A percentile compares a stretch with the other conserved stretches of the same genome.
phyloP scores from a whole-genome alignment of 2,329 filamentous ascomycete species.

The Dactylonectria macrodidyma region DNA sequence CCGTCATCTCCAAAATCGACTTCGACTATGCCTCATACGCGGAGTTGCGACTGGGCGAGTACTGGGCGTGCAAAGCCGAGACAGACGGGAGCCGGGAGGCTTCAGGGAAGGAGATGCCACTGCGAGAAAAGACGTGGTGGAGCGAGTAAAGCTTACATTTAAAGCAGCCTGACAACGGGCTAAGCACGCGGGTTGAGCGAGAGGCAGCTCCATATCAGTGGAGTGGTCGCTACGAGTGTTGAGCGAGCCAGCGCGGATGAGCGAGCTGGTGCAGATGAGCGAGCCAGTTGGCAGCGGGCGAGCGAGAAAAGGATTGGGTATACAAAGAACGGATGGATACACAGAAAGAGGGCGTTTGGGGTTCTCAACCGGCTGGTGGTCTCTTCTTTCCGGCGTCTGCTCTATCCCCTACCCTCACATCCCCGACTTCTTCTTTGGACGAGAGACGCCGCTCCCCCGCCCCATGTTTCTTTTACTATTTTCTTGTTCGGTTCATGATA shows the following conservation, averaged over 20 bases:
- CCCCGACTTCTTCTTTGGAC: conserved; percentile 9
- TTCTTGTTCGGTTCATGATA: conserved; percentile 36
- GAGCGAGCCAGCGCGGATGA: conserved; percentile 1
- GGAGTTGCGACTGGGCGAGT: conserved; percentile 88
- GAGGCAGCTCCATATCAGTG: conserved; percentile 9
- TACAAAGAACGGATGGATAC: conserved; percentile 21
- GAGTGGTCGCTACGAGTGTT: conserved; percentile 1
- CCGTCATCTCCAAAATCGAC: conserved; percentile 93
- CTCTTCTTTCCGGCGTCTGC: background rate
- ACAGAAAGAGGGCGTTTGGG: conserved; percentile 22
- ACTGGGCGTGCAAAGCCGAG: conserved; percentile 91
- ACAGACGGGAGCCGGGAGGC: conserved; percentile 71
- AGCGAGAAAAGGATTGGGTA: conserved; percentile 11
- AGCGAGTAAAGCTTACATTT: conserved; percentile 38
- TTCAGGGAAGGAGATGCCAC: conserved; percentile 72
- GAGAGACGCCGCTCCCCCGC: conserved; percentile 8
- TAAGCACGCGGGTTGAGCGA: conserved; percentile 15
- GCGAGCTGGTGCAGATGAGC: background rate
- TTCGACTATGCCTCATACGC: conserved; percentile 97
- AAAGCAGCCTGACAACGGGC: conserved; percentile 19
- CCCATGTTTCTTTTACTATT: conserved; percentile 20
- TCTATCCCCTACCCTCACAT: background rate
- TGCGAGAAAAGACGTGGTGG: conserved; percentile 87
- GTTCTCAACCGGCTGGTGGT: conserved; percentile 20
- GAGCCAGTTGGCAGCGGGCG: background rate